Evolutionary conservation across 345 rosid genomes (phyloP).

Genomic region (Raphanus raphanistrum): DNA sequence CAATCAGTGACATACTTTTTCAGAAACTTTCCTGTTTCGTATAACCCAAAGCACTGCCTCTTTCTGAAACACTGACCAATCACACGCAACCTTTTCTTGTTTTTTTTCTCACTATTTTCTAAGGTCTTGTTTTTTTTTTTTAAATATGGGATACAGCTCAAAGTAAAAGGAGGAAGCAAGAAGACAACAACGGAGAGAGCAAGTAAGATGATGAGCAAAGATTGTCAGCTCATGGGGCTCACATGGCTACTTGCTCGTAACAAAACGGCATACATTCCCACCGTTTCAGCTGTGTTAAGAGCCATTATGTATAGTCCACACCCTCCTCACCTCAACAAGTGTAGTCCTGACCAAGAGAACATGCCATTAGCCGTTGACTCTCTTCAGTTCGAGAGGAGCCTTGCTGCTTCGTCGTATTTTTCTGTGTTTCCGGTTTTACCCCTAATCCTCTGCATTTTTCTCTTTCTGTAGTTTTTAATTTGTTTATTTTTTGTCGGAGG

Average conservation of each 20-base stretch:
- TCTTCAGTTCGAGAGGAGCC: slow-evolving; percentile 62
- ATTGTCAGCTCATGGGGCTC: slow-evolving; percentile 97
- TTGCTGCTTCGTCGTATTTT: slow-evolving; percentile 42
- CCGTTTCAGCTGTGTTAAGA: slow-evolving; percentile 93
- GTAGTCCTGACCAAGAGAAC: slow-evolving; percentile 98
- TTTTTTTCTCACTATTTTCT: not conserved
- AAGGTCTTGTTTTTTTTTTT: not conserved
- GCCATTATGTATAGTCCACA: slow-evolving; percentile 91
- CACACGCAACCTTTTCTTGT: slow-evolving; percentile 19
- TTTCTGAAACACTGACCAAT: slow-evolving; percentile 23
- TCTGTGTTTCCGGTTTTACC: slow-evolving; percentile 41
- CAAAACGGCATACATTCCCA: slow-evolving; percentile 92
- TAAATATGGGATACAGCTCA: slow-evolving; percentile 51
- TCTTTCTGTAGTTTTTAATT: slow-evolving; percentile 11
- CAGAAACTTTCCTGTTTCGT: slow-evolving; percentile 38
- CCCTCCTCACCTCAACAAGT: slow-evolving; percentile 72
- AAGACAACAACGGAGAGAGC: slow-evolving; percentile 56
- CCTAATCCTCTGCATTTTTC: slow-evolving; percentile 23
- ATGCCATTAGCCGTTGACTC: slow-evolving; percentile 99
- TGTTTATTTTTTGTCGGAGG: slow-evolving; percentile 8
- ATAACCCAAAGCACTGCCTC: slow-evolving; percentile 26
- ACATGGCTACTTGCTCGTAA: slow-evolving; percentile 97
- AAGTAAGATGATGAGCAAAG: slow-evolving; percentile 82
- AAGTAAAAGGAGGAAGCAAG: slow-evolving; percentile 64
- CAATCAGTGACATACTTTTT: slow-evolving; percentile 33